Base-by-base conservation (phyloP, 2,329 filamentous ascomycete genomes). In the Helicocarpus griseus region DNA sequence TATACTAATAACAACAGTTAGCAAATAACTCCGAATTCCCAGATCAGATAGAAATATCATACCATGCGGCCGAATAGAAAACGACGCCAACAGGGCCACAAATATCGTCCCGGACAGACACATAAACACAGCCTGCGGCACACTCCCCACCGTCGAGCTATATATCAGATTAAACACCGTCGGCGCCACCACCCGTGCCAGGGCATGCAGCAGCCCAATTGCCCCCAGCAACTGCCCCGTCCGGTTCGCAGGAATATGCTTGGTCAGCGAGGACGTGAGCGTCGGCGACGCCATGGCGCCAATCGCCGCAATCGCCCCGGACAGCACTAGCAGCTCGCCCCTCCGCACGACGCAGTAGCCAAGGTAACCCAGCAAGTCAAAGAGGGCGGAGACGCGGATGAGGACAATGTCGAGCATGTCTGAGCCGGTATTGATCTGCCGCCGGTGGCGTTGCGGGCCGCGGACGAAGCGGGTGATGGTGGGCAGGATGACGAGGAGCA, bases 161-260 rank as follows among this genome's bases (percentile, higher is more conserved):
- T 95, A 98, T 8, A 97, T 80, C 4, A 87, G 79, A 62, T 93
- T 95, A 69, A 96, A 95, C 1, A 91, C 63, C 0, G 88, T 78
- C 0, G 93, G 93, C 0, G 86, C 83, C 11, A 95, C 65, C 2
- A 97, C 82, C 55, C 89, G 77, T 2, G 87, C 81, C 33, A 95
- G 70, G 1, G 89, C 86, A 68, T 97, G 91, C 53, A 97, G 70
- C 55, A 97, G 74, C 0, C 91, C 93, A 14, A 85, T 85, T 1
- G 89, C 90, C 21, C 93, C 93, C 0, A 98, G 77, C n/a, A 97
- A 73, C 65, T 93, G 83, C 0, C 93, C 93, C 0, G 93, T 85
- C 44, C 80, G 80, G 56, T 93, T 86, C 0, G 82, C 76, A 0
- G 90, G 88, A 0, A 97, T 85, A 66, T 97, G 93, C 65, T 96